Base-by-base conservation (phyloP, 2,329 filamentous ascomycete species). In the Fulvia fulva region DNA sequence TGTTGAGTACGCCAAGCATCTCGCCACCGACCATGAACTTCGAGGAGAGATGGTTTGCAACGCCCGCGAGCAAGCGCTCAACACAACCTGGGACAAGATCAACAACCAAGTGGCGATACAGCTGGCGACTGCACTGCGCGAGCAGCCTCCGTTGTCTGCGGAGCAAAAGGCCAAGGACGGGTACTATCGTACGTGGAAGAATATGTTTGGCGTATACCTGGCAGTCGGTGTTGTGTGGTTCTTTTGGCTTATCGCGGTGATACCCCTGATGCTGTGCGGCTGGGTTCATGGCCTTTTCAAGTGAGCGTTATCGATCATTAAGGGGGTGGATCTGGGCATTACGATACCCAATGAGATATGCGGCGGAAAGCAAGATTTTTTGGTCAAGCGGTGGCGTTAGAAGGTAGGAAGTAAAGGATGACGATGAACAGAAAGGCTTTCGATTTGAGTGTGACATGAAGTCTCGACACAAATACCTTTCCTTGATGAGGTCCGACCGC, bases 11-110 rank as follows among this genome's bases (percentile, higher is more conserved):
- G 80, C 85, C 0, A 67, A 80, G 41, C 67, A 77, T 56, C 74
- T 89, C 0, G 77, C 79, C 0, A 71, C 67, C 1, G 77, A 87
- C 59, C 49, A 69, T 0, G 56, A 62, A 0, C 70, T 83, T 16
- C 77, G 83, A 7, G 52, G 65, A 5, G 68, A 63, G 1, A 81
- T 88, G 74, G 74, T 76, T 1, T 57, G 59, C 0, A 74, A 77
- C 8, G 81, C 84, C 1, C 78, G 85, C 53, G 68, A 70, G 21
- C 81, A 85, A 60, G 87, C 86, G 0, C 81, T 82, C 59, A 78
- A 85, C 51, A 85, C 83, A 2, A 89, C 85, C 0, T 89, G 87
- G 87, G 85, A 88, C 58, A 86, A 82, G 73, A 87, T 89, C 71
- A 87, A 87, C 74, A 87, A 87, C 65, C 83, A 82, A 51, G 86